Conservation (phyloP, 768 basidiomycete genomes). For the Mycena sanguinolenta region DNA sequence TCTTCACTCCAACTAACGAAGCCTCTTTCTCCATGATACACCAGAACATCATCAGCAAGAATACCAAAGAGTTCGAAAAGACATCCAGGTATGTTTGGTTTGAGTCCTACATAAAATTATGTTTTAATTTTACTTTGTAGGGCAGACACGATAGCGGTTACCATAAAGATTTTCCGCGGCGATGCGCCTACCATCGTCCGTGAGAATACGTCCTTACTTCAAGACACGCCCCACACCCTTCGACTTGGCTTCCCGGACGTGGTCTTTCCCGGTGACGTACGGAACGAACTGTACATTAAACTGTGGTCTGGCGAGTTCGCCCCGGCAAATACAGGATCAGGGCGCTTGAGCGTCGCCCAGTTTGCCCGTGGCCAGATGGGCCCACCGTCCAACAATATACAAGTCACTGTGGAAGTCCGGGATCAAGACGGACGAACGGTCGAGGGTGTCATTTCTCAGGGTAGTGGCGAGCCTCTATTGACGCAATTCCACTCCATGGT, state of each 20-base stretch:
- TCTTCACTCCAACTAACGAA: constrained; percentile 87
- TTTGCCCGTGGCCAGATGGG: constrained; percentile 72
- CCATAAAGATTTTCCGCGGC: constrained; percentile 91
- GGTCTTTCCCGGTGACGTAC: constrained; percentile 91
- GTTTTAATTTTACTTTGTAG: constrained; percentile 52
- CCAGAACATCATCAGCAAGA: constrained; percentile 90
- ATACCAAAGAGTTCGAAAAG: constrained; percentile 85
- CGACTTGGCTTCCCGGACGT: constrained; percentile 97
- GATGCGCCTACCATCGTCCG: constrained; percentile 78
- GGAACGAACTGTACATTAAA: constrained; percentile 97
- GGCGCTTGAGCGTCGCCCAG: constrained; percentile 70
- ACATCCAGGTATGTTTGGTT: constrained; percentile 73
- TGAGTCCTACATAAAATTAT: not conserved
- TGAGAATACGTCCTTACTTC: constrained; percentile 88
- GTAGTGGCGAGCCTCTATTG: constrained; percentile 86
- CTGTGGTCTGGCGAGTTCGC: constrained; percentile 94
- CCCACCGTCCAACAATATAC: constrained; percentile 75
- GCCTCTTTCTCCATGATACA: constrained; percentile 92
- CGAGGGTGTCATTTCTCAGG: constrained; percentile 82
- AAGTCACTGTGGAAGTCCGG: constrained; percentile 92
- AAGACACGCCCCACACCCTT: constrained; percentile 84
- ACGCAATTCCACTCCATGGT: constrained; percentile 92
- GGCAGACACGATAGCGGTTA: constrained; percentile 89
- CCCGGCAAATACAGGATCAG: constrained; percentile 60
- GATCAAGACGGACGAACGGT: constrained; percentile 77